These are phyloP conservation scores for Mortierella sp. DNA, from an alignment of 371 early-diverging fungal genomes.

Conservation along the genomic window DNA sequence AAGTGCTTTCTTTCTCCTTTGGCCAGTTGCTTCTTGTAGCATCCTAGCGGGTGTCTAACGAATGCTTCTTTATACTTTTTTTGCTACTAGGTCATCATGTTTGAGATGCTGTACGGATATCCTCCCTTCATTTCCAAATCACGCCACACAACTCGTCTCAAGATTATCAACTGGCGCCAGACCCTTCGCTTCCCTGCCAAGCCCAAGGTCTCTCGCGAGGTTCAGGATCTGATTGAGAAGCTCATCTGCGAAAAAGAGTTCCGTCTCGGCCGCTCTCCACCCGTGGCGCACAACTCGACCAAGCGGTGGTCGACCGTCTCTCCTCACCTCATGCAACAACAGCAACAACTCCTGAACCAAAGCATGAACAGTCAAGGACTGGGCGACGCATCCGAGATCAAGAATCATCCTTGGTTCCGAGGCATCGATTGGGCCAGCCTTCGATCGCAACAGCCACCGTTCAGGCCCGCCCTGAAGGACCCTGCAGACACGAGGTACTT, in stretches of 20 bases:
- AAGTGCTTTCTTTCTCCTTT: not conserved
- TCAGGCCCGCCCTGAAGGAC: constrained; percentile 64
- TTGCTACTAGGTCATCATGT: constrained; percentile 70
- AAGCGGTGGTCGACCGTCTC: constrained; percentile 59
- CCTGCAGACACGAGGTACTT: constrained; percentile 70
- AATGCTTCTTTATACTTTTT: not conserved
- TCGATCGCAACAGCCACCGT: constrained; percentile 77
- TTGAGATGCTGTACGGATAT: constrained; percentile 79
- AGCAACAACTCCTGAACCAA: constrained; percentile 37
- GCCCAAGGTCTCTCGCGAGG: constrained; percentile 64
- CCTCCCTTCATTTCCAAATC: constrained; percentile 83
- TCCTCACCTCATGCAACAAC: constrained; percentile 55
- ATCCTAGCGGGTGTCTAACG: not conserved
- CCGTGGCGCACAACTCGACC: constrained; percentile 33
- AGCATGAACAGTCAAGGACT: constrained; percentile 46
- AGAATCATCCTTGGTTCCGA: constrained; percentile 83
- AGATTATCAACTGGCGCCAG: constrained; percentile 73
- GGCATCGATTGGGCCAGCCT: constrained; percentile 81
- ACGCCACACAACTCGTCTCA: constrained; percentile 67
- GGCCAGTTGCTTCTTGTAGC: not conserved
- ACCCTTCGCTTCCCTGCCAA: constrained; percentile 64
- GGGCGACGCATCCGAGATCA: constrained; percentile 67
- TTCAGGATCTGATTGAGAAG: constrained; percentile 65
- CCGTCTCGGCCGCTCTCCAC: constrained; percentile 58
- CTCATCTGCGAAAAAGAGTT: constrained; percentile 67